Base-by-base conservation (phyloP, 2,329 filamentous ascomycete species). In the Calycina marina region DNA sequence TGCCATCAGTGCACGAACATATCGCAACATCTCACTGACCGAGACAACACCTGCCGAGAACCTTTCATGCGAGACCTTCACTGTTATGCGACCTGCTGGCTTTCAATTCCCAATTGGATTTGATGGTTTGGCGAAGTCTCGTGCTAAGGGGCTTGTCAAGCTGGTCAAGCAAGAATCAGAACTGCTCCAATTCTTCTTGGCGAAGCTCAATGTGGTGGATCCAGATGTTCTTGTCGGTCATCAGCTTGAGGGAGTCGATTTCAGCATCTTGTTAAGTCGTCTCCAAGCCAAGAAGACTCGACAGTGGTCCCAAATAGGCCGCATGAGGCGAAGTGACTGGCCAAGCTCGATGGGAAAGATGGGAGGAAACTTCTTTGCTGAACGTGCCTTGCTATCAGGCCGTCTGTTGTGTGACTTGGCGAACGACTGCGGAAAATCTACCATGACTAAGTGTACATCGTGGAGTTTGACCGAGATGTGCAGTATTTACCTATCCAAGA, bases 401-500 rank as follows among this genome's bases (percentile, higher is more conserved):
- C 77, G 90, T 46, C 62, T 98, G 38, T 69, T 96, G 35, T 96
- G 90, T 54, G 90, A 98, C 59, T 64, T 96, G 38, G 85, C 79
- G 36, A 98, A 98, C 53, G 90, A 98, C 46, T 82, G 92, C 50
- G 90, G 90, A 55, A 96, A 94, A 62, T 94, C 88, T 8, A 72
- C 85, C 43, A 96, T 96, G 88, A 77, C 72, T 47, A 93, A 93
- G 59, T 98, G 90, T 55, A 88, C 94, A 56, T 93, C 86, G 3
- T 98, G 90, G 90, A 93, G 81, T 55, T 65, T 98, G 55, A 92
- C 88, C 2, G 90, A 98, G 56, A 98, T 98, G 86, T 93, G 85
- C 54, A 82, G 77, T 41, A 67, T 96, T 11, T 93, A 94, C 44
- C 74, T 98, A 4, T 68, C 74, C 18, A 72, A 72, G 15, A 44